A percentile compares a stretch with the other conserved stretches of the same genome.
Evolutionary conservation across 306 rosid genomes (phyloP).

Genomic region (Styphnolobium japonicum): DNA sequence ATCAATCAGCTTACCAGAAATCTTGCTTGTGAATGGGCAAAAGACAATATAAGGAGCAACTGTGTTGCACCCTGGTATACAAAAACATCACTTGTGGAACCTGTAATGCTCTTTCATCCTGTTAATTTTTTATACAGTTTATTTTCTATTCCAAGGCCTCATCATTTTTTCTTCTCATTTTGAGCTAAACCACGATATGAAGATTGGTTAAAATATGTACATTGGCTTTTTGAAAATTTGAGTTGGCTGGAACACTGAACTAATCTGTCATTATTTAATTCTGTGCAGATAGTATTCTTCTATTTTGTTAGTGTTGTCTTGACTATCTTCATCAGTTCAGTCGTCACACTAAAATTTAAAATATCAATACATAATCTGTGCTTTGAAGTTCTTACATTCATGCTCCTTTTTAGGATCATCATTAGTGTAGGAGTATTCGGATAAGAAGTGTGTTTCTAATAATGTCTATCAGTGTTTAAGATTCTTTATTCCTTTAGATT

Average conservation of each 20-base stretch:
- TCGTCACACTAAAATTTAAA: background rate
- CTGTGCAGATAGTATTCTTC: background rate
- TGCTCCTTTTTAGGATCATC: background rate
- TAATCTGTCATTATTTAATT: background rate
- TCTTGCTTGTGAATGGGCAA: constrained; percentile 97
- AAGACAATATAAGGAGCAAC: constrained; percentile 82
- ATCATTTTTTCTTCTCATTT: background rate
- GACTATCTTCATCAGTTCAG: background rate
- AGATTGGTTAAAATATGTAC: background rate
- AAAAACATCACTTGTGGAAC: constrained; percentile 60
- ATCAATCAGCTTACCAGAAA: constrained; percentile 75
- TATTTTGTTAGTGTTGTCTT: background rate
- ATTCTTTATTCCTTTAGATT: background rate
- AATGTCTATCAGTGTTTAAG: background rate
- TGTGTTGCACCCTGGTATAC: constrained; percentile 88
- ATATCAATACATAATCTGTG: background rate
- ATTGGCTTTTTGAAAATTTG: background rate
- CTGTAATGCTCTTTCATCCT: constrained; percentile 47
- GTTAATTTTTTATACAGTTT: background rate
- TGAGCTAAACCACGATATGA: background rate
- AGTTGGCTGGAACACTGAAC: background rate
- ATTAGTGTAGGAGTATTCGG: background rate
- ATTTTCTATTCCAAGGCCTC: background rate
- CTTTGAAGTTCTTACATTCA: background rate
- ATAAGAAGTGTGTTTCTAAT: too few relatives aligned